Evolutionary conservation across 768 basidiomycete species (phyloP), one percentile per base, ranked within the genome.

Genomic region (Tubosaeta sp.): DNA sequence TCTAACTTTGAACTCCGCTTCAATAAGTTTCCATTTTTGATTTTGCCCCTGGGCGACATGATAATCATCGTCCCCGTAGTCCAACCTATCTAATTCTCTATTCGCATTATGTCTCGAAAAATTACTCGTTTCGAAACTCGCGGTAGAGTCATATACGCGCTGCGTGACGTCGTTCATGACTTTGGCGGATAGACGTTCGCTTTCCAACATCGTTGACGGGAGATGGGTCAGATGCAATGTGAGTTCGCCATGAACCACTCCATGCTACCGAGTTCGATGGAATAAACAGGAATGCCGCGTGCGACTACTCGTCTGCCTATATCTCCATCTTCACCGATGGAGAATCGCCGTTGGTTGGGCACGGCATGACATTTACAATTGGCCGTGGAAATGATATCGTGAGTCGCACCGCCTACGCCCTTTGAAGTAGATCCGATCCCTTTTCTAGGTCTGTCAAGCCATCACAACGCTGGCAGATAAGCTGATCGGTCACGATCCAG

Each of bases 381-480:
- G 92, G 92, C 0, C 84, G 94, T 36, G 94, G 94, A 25, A 97
- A 94, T 62, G 94, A 98, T 54, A 93, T 96, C 55, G 94, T 88
- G 58, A 48, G 71, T 35, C 3, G 31, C 29, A 52, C 11, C 19
- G 19, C 38, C 16, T 31, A 11, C 39, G 19, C 36, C 24, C 2
- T 44, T 29, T 5, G 32, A 48, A 9, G 32, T 18, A 39, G 14
- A 7, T 18, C 24, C 53, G 45, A 62, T 39, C 18, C 22, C 36
- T 18, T 49, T 44, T 39, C 24, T 41, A 89, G 87, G 87, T 95
- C 38, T 94, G 91, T 68, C 75, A 73, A 31, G 86, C 91, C 0
- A 93, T 96, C 65, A 73, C 79, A 54, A 80, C 83, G 62, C 81
- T 96, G 24, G 89, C 92, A 0, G 76, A 77, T 57, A 82, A 90